These are phyloP conservation scores for Fusarium transvaalense DNA, from an alignment of 2,329 filamentous ascomycete species.

Conservation along the genomic window DNA sequence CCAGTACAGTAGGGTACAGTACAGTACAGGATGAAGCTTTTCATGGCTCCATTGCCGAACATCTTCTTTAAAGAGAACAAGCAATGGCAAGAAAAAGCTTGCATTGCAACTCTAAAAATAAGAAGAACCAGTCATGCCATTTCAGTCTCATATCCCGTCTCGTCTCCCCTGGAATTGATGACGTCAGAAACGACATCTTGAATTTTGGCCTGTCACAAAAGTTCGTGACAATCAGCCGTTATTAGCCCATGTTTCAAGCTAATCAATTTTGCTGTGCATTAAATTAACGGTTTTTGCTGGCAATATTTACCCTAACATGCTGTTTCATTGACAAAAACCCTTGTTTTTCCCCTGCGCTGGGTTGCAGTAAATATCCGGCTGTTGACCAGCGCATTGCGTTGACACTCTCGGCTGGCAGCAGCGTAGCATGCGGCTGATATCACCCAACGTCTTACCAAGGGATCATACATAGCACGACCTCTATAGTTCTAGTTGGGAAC, in stretches of 20 bases:
- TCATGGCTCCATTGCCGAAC: neutral
- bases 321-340: neutral
- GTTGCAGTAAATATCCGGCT: neutral
- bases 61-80: neutral
- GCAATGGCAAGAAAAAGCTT: conserved; percentile 25
- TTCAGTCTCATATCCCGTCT: conserved; percentile 6
- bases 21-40: neutral
- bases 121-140: conserved; percentile 11
- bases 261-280: neutral
- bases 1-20: too few relatives aligned
- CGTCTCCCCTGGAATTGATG: conserved; percentile 12
- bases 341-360: neutral
- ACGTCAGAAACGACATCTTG: conserved; percentile 29
- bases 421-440: neutral
- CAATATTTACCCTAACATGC: neutral
- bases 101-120: conserved; percentile 25
- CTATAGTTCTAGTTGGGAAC: too few relatives aligned
- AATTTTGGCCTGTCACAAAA: neutral
- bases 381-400: neutral
- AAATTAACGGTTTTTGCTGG: neutral
- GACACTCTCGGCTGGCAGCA: neutral
- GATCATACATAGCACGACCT: neutral
- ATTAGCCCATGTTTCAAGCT: conserved; percentile 17
- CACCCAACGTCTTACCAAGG: neutral
- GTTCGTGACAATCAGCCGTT: conserved; percentile 9